Conservation (phyloP, 805 yeast genomes). For the Metschnikowia reukaufii region DNA sequence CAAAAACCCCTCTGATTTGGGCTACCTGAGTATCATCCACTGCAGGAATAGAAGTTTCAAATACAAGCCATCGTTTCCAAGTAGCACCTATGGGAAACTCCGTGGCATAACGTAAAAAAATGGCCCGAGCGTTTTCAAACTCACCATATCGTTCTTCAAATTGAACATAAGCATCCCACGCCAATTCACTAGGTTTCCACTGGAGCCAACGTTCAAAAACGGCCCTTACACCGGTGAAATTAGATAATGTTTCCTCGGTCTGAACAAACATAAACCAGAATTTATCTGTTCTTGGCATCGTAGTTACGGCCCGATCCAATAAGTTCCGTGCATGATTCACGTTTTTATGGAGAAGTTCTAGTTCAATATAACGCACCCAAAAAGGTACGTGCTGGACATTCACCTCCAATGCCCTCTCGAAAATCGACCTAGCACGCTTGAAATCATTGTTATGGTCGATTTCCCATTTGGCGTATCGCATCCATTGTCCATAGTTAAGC, state of each 20-base stretch:
- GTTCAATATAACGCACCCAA: conserved; percentile 82
- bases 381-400: conserved; percentile 74
- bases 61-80: conserved; percentile 76
- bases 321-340: conserved; percentile 88
- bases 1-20: conserved; percentile 61
- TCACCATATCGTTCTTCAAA: conserved; percentile 71
- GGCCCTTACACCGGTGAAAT: conserved; percentile 57
- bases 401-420: conserved; percentile 82
- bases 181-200: conserved; percentile 68
- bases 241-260: conserved; percentile 75
- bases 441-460: conserved; percentile 69
- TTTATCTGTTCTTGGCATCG: conserved; percentile 78
- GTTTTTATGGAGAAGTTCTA: conserved; percentile 69
- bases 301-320: conserved; percentile 70
- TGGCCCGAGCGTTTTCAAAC: conserved; percentile 50
- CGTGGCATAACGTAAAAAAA: conserved; percentile 52
- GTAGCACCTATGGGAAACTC: conserved; percentile 44
- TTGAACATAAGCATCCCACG: conserved; percentile 73
- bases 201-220: conserved; percentile 78
- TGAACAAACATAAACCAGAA: conserved; percentile 83
- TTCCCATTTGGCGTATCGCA: conserved; percentile 89
- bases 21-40: conserved; percentile 33
- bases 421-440: conserved; percentile 78
- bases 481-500: conserved; percentile 83
- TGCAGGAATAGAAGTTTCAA: conserved; percentile 50